phyloP scores from a whole-genome alignment of 306 rosid species.

The Boehmeria nivea region DNA sequence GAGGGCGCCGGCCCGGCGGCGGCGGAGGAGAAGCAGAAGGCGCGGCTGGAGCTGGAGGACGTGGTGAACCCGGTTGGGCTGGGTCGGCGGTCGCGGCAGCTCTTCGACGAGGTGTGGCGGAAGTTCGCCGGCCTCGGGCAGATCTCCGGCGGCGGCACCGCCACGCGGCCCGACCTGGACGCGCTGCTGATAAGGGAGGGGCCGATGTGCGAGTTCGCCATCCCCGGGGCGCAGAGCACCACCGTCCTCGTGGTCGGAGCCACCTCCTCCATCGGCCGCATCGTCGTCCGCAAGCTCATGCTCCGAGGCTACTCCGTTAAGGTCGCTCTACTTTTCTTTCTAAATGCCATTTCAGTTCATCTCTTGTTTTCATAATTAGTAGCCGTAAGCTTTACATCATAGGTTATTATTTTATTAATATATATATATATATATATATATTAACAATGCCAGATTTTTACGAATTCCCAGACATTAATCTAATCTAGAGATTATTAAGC shows the following conservation, averaged over 20 bases:
- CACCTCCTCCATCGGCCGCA: conserved; percentile 84
- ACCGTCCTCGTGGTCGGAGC: conserved; percentile 90
- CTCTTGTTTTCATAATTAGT: too few species aligned
- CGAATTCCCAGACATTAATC: too few species aligned
- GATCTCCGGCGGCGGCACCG: conserved; percentile 83
- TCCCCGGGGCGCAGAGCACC: conserved; percentile 90
- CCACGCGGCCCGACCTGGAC: conserved; percentile 55
- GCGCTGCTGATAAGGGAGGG: conserved; percentile 79
- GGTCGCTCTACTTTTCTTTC: conserved; percentile 29
- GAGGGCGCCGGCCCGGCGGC: conserved; percentile 3
- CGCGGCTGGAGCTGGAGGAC: conserved; percentile 60
- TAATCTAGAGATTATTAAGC: too few species aligned
- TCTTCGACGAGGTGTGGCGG: conserved; percentile 93
- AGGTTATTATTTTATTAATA: too few species aligned
- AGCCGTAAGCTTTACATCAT: too few species aligned
- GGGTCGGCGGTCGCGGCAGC: conserved; percentile 73
- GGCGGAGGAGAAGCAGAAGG: conserved; percentile 25
- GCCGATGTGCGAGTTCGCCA: conserved; percentile 87
- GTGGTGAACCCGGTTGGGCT: conserved; percentile 94
- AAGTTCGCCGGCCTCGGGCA: conserved; percentile 91
- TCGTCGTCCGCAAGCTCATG: conserved; percentile 88
- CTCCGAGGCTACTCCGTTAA: conserved; percentile 85
- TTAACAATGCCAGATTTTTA: too few species aligned
- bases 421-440: too few species aligned
- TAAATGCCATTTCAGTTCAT: neutral